Conservation (phyloP, 2,329 filamentous ascomycete species). For the Phyllosticta paracitricarpa region DNA sequence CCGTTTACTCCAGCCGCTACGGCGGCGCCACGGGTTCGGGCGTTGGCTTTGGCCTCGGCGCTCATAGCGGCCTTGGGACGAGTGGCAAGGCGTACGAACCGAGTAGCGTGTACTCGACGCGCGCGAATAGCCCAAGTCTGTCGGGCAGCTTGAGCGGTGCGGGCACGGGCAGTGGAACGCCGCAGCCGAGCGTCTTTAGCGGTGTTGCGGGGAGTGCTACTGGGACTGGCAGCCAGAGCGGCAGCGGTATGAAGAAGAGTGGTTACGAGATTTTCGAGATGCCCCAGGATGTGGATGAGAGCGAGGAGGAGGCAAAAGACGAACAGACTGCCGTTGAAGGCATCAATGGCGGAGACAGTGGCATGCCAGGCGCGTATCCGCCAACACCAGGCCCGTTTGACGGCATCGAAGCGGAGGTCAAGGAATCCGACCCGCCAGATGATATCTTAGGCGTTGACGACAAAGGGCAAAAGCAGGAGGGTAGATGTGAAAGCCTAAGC, state of each 20-base stretch:
- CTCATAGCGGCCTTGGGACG: background rate
- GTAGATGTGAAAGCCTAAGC: background rate
- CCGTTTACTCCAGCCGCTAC: background rate
- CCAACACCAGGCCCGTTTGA: background rate
- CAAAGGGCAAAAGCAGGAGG: background rate
- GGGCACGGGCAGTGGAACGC: conserved; percentile 20
- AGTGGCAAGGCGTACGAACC: conserved; percentile 3
- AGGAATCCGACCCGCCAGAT: background rate
- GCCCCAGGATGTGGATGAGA: background rate
- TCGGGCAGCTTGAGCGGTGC: background rate
- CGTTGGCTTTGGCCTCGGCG: background rate
- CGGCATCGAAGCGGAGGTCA: background rate
- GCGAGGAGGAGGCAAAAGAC: background rate
- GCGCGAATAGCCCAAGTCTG: conserved; percentile 24
- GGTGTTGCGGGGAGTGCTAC: background rate
- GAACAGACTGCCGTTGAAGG: background rate
- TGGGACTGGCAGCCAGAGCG: background rate
- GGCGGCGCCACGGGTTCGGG: background rate
- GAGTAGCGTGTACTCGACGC: conserved; percentile 30
- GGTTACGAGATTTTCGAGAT: conserved; percentile 2
- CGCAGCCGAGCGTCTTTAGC: conserved; percentile 11
- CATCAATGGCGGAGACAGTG: background rate
- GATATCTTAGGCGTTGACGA: background rate
- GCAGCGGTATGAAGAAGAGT: background rate
- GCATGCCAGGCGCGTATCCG: conserved; percentile 5